Evolutionary conservation across 768 basidiomycete species (phyloP).

Genomic region (Boletales sp.): DNA sequence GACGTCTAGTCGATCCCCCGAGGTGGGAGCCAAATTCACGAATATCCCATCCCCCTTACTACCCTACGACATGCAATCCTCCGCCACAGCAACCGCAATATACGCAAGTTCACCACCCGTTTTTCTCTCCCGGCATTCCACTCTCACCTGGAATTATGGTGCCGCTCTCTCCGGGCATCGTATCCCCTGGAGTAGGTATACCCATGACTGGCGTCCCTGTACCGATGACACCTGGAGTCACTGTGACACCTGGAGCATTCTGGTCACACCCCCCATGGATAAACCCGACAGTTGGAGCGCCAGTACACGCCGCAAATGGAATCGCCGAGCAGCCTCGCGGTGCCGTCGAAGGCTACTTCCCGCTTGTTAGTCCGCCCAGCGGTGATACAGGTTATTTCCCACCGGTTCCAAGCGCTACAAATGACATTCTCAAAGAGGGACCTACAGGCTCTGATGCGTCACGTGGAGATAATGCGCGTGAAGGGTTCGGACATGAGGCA

Average conservation of each 20-base stretch:
- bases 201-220: slow-evolving; percentile 20
- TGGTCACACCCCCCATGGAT: slow-evolving; percentile 58
- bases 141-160: slow-evolving; percentile 31
- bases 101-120: slow-evolving; percentile 19
- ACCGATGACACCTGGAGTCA: slow-evolving; percentile 40
- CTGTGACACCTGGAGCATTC: slow-evolving; percentile 73
- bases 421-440: slow-evolving; percentile 35
- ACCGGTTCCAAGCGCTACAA: slow-evolving; percentile 32
- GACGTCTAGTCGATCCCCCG: neutral
- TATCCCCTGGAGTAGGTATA: slow-evolving; percentile 14
- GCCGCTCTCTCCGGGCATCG: slow-evolving; percentile 24
- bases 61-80: slow-evolving; percentile 8
- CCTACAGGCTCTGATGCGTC: neutral
- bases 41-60: slow-evolving; percentile 8
- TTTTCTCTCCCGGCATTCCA: slow-evolving; percentile 31
- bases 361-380: slow-evolving; percentile 30
- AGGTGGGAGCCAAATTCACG: slow-evolving; percentile 8
- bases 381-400: slow-evolving; percentile 41
- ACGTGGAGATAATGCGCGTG: neutral
- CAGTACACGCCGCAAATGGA: slow-evolving; percentile 35
- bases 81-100: slow-evolving; percentile 22
- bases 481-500: neutral
- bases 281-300: slow-evolving; percentile 63
- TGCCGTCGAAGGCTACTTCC: slow-evolving; percentile 39
- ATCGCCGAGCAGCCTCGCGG: slow-evolving; percentile 5